Base-by-base conservation (phyloP, 2,329 filamentous ascomycete genomes). In the Colletotrichum spinosum region DNA sequence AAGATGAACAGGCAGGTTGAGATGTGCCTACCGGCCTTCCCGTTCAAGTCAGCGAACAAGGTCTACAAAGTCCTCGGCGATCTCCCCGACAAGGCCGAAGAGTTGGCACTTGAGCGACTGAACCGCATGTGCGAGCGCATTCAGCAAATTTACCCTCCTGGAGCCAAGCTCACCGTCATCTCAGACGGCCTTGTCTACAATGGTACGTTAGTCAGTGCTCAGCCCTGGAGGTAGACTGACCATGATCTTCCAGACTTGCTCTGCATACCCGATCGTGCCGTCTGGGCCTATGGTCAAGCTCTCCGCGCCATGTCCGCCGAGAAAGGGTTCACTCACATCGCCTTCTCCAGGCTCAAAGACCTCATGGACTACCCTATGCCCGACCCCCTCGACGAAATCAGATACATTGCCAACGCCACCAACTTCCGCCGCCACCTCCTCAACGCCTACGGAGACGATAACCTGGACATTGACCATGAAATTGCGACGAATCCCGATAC, bases 41-140 rank as follows among this genome's bases (percentile, higher is more conserved):
- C 87, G 0, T 89, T 87, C 78, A 89, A 89, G 69, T 88, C 84
- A 0, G 82, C 86, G 13, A 89, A 89, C 68, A 79, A 76, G 0
- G 70, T 70, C 1, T 75, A 80, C 44, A 90, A 90, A 59, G 84
- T 87, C 0, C 73, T 89, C n/a, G 86, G 86, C 0, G 71, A 70
- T 7, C 77, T 87, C 2, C 86, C 86, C 0, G 86, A 88, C 57
- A 83, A 81, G 70, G 85, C 80, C 0, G 86, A 88, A 55, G 84
- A 86, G 66, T 73, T 87, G 55, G 83, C 85, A 0, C 74, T 88
- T 2, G 77, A 77, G 4, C 82, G 82, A 8, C 71, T 88, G 0
- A 80, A 87, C 45, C 77, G 78, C 2, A 71, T 87, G 15, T 88
- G 84, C 67, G 72, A 71, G 3, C 75, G 79, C 0, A 84, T 88